These are phyloP conservation scores for Myriosclerotinia duriaeana DNA, from an alignment of 2,329 filamentous ascomycete genomes.

Conservation along the genomic window DNA sequence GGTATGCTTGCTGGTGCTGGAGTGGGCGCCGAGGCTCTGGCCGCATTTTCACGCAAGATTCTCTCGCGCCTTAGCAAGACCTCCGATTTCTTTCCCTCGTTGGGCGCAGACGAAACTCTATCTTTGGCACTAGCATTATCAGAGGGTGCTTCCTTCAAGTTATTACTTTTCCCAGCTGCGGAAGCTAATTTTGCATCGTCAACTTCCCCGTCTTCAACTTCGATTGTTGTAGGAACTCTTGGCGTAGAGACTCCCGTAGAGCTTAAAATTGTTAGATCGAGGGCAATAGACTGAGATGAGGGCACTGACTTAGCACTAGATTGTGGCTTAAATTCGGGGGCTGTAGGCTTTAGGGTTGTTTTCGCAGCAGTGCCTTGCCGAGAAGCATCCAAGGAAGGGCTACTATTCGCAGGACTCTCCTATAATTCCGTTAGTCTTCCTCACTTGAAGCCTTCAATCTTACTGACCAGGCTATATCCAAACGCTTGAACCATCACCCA, in stretches of 20 bases:
- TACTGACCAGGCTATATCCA: conserved; percentile 60
- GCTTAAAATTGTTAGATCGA: conserved; percentile 41
- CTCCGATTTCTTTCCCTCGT: conserved; percentile 35
- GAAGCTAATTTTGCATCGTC: conserved; percentile 53
- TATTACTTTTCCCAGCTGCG: conserved; percentile 15
- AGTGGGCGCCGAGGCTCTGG: conserved; percentile 31
- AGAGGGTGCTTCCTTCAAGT: conserved; percentile 18
- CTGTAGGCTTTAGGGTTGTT: conserved; percentile 56
- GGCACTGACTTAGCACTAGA: conserved; percentile 39
- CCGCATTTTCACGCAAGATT: conserved; percentile 36
- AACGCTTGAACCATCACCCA: conserved; percentile 78
- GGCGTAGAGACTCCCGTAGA: conserved; percentile 40
- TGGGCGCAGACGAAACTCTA: conserved; percentile 28
- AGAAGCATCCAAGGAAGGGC: conserved; percentile 20
- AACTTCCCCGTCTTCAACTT: conserved; percentile 73
- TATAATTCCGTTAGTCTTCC: conserved; percentile 38
- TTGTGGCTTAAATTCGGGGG: conserved; percentile 63
- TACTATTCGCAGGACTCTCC: conserved; percentile 26
- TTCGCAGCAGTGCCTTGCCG: conserved; percentile 28
- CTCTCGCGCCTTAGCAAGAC: conserved; percentile 36
- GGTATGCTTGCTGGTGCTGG: conserved; percentile 29
- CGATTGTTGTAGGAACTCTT: conserved; percentile 42
- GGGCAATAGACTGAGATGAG: neutral
- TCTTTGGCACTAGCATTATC: conserved; percentile 27
- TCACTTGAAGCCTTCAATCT: neutral